phyloP scores from a whole-genome alignment of 1,139 yeast species.

The Pichia sp. region DNA sequence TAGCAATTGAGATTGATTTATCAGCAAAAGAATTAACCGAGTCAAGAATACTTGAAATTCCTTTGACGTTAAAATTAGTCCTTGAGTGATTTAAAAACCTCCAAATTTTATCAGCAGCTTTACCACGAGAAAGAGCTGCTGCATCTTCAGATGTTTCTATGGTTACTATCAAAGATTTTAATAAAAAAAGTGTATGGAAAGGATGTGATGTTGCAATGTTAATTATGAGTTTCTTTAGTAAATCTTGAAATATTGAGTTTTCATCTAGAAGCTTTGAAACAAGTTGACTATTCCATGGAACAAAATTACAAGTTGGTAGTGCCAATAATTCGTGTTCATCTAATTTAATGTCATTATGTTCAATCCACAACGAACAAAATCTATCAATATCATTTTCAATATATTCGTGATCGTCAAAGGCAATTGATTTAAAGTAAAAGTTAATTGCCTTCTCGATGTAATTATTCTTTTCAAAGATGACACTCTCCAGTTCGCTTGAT shows the following conservation, averaged over 20 bases:
- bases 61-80: slow-evolving; percentile 12
- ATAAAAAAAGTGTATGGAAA: slow-evolving; percentile 63
- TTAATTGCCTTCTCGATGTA: slow-evolving; percentile 53
- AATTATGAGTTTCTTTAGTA: slow-evolving; percentile 45
- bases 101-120: slow-evolving; percentile 48
- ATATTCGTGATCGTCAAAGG: slow-evolving; percentile 35
- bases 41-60: slow-evolving; percentile 25
- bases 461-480: slow-evolving; percentile 34
- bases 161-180: slow-evolving; percentile 50
- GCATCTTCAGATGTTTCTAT: slow-evolving; percentile 31
- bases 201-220: slow-evolving; percentile 61
- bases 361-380: slow-evolving; percentile 84
- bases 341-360: slow-evolving; percentile 32
- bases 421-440: slow-evolving; percentile 52
- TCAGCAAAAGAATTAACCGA: slow-evolving; percentile 47
- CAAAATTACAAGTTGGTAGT: slow-evolving; percentile 55
- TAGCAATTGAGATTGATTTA: slow-evolving; percentile 47
- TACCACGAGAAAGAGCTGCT: slow-evolving; percentile 40
- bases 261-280: slow-evolving; percentile 61
- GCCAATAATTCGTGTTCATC: slow-evolving; percentile 13
- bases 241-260: slow-evolving; percentile 44
- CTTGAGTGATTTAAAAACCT: slow-evolving; percentile 18
- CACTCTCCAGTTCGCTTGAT: slow-evolving; percentile 36
- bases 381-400: slow-evolving; percentile 63
- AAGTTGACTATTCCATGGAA: slow-evolving; percentile 81